These are phyloP conservation scores for Halophytophthora polymorphica DNA, from an alignment of 352 stramenopile species.

Conservation along the genomic window DNA sequence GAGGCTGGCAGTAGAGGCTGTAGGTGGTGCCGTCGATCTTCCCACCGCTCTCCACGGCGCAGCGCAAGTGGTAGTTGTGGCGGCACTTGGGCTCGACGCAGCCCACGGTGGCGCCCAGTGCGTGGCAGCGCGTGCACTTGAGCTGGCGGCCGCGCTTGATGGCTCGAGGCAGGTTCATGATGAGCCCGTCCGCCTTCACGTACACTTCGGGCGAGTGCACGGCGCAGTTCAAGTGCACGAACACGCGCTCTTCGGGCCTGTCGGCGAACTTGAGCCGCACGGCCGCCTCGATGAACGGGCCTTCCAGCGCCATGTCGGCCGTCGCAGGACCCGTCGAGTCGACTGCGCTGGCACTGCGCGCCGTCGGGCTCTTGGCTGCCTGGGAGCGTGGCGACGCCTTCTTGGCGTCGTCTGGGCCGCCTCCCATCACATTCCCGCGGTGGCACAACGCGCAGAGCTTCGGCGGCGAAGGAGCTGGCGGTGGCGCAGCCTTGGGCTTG, in stretches of 20 bases:
- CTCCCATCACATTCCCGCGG: slow-evolving; percentile 39
- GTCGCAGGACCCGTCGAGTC: slow-evolving; percentile 19
- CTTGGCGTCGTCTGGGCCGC: slow-evolving; percentile 5
- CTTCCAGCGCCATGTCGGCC: slow-evolving; percentile 46
- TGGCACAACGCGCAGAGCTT: slow-evolving; percentile 68
- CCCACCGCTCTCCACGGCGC: slow-evolving; percentile 64
- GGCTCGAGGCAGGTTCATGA: slow-evolving; percentile 72
- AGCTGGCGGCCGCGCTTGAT: slow-evolving; percentile 79
- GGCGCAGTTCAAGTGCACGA: slow-evolving; percentile 82
- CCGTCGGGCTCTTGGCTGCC: slow-evolving; percentile 10
- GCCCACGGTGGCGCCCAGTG: slow-evolving; percentile 65
- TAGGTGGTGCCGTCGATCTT: slow-evolving; percentile 76
- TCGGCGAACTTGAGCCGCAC: slow-evolving; percentile 74
- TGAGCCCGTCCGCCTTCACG: slow-evolving; percentile 75
- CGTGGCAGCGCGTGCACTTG: slow-evolving; percentile 66
- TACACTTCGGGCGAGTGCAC: slow-evolving; percentile 81
- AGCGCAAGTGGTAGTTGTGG: slow-evolving; percentile 78
- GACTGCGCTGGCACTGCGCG: slow-evolving; percentile 9
- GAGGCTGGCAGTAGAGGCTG: slow-evolving; percentile 67
- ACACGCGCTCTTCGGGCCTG: slow-evolving; percentile 60
- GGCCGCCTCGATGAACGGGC: slow-evolving; percentile 68
- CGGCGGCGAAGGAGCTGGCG: background rate
- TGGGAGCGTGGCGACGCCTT: slow-evolving; percentile 1
- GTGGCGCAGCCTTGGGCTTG: too few species aligned
- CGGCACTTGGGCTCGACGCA: slow-evolving; percentile 78